Percentiles rank a stretch among this genome's conserved stretches.
phyloP scores from a whole-genome alignment of 257 asterid species.

The Nicotiana tomentosiformis region DNA sequence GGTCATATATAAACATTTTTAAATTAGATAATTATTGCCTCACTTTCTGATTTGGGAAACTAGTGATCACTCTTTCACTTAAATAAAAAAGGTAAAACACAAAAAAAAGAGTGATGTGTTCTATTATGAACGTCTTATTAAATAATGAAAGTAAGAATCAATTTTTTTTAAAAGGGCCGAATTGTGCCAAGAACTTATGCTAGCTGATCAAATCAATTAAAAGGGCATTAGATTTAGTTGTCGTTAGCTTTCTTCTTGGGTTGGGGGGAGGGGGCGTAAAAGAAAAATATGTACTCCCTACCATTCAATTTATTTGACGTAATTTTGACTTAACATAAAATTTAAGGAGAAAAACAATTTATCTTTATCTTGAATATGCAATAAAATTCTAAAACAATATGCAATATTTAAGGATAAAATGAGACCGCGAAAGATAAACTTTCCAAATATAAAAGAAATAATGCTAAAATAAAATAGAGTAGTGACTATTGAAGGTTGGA shows the following conservation, averaged over 20 bases:
- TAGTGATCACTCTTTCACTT: background rate
- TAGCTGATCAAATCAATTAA: background rate
- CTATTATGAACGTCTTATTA: background rate
- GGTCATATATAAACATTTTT: background rate
- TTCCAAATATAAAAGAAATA: no score
- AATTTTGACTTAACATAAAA: no score
- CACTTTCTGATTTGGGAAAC: conserved; percentile 1
- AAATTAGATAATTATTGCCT: background rate
- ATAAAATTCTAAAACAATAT: no score
- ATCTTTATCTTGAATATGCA: no score
- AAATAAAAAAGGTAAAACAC: background rate
- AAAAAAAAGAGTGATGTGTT: background rate
- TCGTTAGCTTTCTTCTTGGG: background rate
- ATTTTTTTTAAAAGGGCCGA: background rate
- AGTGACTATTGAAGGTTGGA: background rate
- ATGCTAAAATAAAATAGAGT: no score
- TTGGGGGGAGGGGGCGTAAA: no score
- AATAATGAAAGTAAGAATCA: background rate
- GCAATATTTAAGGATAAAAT: no score
- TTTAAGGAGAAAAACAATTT: no score
- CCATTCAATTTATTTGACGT: no score
- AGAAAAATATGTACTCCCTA: no score
- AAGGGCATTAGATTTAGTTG: background rate
- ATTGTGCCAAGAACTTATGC: background rate
- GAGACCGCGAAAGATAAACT: no score